Conservation (phyloP, 2,329 filamentous ascomycete species). For the Malbranchea cinnamomea region DNA sequence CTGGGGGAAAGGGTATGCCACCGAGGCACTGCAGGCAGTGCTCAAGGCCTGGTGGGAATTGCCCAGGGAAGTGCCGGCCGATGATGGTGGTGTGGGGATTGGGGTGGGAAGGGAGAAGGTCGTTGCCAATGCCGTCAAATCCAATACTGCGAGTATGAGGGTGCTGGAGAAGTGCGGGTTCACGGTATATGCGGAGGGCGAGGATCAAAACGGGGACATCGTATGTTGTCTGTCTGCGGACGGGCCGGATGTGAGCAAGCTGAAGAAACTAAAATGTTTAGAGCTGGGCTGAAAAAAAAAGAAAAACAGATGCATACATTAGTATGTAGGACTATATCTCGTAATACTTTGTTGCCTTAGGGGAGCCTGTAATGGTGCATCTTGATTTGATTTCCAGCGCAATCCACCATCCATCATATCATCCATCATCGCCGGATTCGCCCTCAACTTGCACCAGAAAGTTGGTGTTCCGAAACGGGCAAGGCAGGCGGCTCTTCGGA, state of each 20-base stretch:
- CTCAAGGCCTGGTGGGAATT: slow-evolving; percentile 9
- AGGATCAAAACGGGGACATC: slow-evolving; percentile 2
- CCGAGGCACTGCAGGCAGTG: slow-evolving; percentile 7
- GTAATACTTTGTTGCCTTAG: no score
- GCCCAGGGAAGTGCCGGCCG: slow-evolving; percentile 1
- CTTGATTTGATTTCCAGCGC: no score
- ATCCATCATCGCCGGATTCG: no score
- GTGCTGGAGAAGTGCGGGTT: slow-evolving; percentile 9
- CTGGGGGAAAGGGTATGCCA: slow-evolving; percentile 9
- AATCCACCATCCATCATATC: no score
- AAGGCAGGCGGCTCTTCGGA: no score
- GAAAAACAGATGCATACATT: no score
- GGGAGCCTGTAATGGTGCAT: no score
- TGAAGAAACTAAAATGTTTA: no score
- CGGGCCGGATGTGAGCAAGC: slow-evolving; percentile 2
- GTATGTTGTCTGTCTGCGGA: slow-evolving; percentile 3
- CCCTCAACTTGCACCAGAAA: no score
- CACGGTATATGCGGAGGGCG: slow-evolving; percentile 5
- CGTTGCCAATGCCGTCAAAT: slow-evolving; percentile 6
- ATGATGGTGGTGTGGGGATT: not conserved
- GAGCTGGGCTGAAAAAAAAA: no score
- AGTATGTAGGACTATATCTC: no score
- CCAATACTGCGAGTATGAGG: slow-evolving; percentile 6
- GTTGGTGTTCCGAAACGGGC: no score
- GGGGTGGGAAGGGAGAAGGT: slow-evolving; percentile 5